Base-by-base conservation (phyloP, 2,329 filamentous ascomycete genomes). In the Cytospora mali region DNA sequence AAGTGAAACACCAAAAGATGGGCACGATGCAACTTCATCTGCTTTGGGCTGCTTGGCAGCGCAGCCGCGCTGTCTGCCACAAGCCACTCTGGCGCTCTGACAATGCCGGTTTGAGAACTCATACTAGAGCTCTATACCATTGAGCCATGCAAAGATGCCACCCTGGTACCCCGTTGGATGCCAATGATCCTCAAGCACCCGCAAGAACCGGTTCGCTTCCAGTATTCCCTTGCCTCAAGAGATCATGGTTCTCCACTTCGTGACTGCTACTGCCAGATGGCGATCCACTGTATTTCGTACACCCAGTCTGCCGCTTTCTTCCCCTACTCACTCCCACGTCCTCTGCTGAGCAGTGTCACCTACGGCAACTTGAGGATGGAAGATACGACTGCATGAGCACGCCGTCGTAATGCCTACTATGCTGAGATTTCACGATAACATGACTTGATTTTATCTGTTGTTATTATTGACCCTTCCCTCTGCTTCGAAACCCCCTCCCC, bases 1-100 rank as follows among this genome's bases (percentile, higher is more conserved):
- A 79, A 67, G 70, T 76, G 75, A 80, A 78, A 81, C 78, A 70
- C 66, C 66, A 61, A 54, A 69, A 65, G 69, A 60, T 65, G 70
- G 73, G 68, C 35, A 66, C 68, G 69, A 69, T 66, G 69, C 70
- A 71, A 67, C 60, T 63, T 51, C 55, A 58, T 55, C 55, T 64
- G 66, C 65, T 63, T 46, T 23, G 58, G 42, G 48, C 39, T 25
- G 2, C 59, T 63, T 62, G 62, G 58, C 53, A 52, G 25, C 29
- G 49, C 53, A 48, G 51, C 62, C 55, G 48, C 50, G 39, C 62
- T 46, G 42, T 50, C 56, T 58, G 56, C 31, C 56, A 52, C 48
- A 35, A 27, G 16, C 48, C 28, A 48, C 52, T 52, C 35, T 53
- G 31, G 29, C 53, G 29, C 55, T 33, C 51, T 11, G 28, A 31